Conservation (phyloP, 2,329 filamentous ascomycete genomes). For the Sphaerulina musiva region DNA sequence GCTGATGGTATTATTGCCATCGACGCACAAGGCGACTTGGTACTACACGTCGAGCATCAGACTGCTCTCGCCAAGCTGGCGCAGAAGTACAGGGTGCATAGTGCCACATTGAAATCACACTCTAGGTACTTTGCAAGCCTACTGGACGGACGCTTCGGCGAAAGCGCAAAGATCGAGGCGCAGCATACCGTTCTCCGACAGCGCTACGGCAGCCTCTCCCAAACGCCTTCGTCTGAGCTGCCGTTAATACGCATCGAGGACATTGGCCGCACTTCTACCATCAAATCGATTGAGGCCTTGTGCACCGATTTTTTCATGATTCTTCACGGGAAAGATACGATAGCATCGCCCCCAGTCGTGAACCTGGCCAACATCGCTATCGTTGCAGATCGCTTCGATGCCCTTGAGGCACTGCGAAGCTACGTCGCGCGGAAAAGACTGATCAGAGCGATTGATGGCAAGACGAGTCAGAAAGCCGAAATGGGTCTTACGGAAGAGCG, state of each 20-base stretch:
- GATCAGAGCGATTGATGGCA: conserved; percentile 39
- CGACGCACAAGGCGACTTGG: conserved; percentile 54
- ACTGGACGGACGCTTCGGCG: conserved; percentile 56
- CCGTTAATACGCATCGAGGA: conserved; percentile 60
- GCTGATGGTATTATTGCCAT: conserved; percentile 44
- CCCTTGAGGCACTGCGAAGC: conserved; percentile 49
- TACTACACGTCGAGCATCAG: conserved; percentile 61
- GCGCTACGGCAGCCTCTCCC: conserved; percentile 42
- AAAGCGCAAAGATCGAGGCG: conserved; percentile 52
- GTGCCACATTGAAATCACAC: conserved; percentile 50
- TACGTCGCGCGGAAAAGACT: conserved; percentile 47
- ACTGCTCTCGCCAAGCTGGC: conserved; percentile 47
- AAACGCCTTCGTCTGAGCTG: conserved; percentile 44
- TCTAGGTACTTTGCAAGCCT: conserved; percentile 67
- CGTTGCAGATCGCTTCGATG: conserved; percentile 68
- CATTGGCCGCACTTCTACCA: conserved; percentile 61
- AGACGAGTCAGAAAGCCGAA: conserved; percentile 38
- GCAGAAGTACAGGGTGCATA: conserved; percentile 59
- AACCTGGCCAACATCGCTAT: conserved; percentile 63
- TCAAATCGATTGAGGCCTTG: conserved; percentile 47
- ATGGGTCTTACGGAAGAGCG: conserved; percentile 53
- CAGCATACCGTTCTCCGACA: conserved; percentile 48
- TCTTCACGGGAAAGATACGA: conserved; percentile 51
- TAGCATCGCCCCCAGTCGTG: conserved; percentile 46
- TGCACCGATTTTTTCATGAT: conserved; percentile 62